Evolutionary conservation across 1,284 basidiomycete genomes (phyloP), one percentile per base, ranked within the genome.

Genomic region (Malassezia sp.): DNA sequence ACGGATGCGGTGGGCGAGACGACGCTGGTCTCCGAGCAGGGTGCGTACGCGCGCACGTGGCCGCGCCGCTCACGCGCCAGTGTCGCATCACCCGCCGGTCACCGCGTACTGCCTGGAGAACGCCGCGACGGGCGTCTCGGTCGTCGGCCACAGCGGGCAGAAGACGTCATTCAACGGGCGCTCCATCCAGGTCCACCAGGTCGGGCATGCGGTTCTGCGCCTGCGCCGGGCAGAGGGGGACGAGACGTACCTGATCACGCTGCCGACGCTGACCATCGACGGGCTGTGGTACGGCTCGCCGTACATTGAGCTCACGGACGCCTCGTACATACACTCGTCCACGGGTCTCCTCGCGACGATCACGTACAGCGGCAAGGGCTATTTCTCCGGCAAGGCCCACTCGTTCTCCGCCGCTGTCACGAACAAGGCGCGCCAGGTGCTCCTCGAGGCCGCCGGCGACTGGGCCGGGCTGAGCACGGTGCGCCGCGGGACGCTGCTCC

Each of bases 321-420:
- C 79, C 11, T 84, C 81, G 48, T 80, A 84, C 71, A 95, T 97
- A 70, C 78, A 85, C 63, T 80, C 80, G 40, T 82, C 82, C 33
- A 80, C 83, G 10, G 84, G 84, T 23, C 81, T 77, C 73, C 71
- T 78, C 20, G 77, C 81, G 14, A 76, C 77, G 41, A 78, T 83
- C 63, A 57, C 60, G 61, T 96, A 93, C 78, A 85, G 87, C 63
- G 91, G 90, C 72, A 88, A 87, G 65, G 91, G 66, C 39, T 95
- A 90, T 75, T 89, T 95, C 68, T 80, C 80, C 23, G 89, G 90
- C 56, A 93, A 90, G 72, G 80, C 85, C 2, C 91, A 97, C 74
- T 77, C 81, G 9, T 93, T 85, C 80, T 91, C 89, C 72, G 87
- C 91, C 4, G 76, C 76, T 11, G 71, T 91, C 26, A 72, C 76